Evolutionary conservation across 257 asterid genomes (phyloP).

Genomic region (Plantago ovata): DNA sequence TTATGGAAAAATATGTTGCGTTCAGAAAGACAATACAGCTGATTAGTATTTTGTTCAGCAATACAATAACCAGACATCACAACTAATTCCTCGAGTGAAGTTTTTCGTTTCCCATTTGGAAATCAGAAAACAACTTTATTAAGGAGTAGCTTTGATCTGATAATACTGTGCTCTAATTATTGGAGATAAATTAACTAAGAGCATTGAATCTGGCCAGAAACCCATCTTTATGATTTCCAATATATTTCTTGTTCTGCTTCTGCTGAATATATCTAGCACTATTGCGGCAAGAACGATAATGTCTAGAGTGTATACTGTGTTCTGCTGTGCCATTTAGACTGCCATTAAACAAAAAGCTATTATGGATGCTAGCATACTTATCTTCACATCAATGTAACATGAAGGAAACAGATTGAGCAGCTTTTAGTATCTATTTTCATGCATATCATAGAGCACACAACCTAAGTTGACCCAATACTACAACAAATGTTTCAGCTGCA

Average conservation of each 20-base stretch:
- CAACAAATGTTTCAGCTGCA: slow-evolving; percentile 6
- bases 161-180: background rate
- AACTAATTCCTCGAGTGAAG: background rate
- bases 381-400: slow-evolving; percentile 7
- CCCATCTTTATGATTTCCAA: background rate
- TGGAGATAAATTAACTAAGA: slow-evolving; percentile 4
- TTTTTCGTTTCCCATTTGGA: background rate
- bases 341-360: slow-evolving; percentile 7
- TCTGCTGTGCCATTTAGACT: background rate
- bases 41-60: slow-evolving; percentile 3
- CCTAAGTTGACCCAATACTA: slow-evolving; percentile 10
- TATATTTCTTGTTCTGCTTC: background rate
- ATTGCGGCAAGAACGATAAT: slow-evolving; percentile 7
- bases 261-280: slow-evolving; percentile 10
- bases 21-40: no score
- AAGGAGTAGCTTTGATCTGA: background rate
- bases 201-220: slow-evolving; percentile 8
- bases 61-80: background rate
- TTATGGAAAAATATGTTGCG: slow-evolving; percentile 13
- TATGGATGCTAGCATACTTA: slow-evolving; percentile 11
- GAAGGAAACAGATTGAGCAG: slow-evolving; percentile 7
- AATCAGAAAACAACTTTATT: slow-evolving; percentile 9
- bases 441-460: slow-evolving; percentile 4
- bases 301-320: no score
- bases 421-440: slow-evolving; percentile 13